Base-by-base conservation (phyloP, 805 yeast species). In the Pichia kluyveri region DNA sequence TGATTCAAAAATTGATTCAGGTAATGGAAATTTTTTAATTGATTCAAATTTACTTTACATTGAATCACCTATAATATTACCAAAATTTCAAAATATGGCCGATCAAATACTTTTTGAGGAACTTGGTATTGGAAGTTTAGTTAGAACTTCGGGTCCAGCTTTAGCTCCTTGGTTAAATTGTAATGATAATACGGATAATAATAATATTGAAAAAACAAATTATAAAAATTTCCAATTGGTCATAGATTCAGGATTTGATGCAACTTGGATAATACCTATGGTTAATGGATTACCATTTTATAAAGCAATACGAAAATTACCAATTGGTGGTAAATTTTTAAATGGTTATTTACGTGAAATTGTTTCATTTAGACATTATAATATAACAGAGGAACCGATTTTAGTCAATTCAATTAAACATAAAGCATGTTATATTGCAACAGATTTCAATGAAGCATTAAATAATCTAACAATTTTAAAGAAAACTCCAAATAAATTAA, bases 61-160 rank as follows among this genome's bases (percentile, higher is more conserved):
- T 2, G 97, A 93, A 58, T 71, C 87, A 6, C 91, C 95, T 26
- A 80, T 83, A 60, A 84, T 88, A 45, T 67, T 91, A 32, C 93
- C 96, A 2, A 83, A 80, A 46, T 71, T 91, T 32, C 85, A 95
- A 37, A 80, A 80, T 55, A 85, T 85, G 62, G 83, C 87, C 15
- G 98, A 93, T 62, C 96, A 89, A 66, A 84, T 93, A 0, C 76
- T 93, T 0, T 91, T 95, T 67, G 99, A 93, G 63, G 98, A 93
- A 60, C 93, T 83, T 60, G 95, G 87, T 4, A 85, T 93, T 59
- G 72, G 72, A 14, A 75, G 79, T 32, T 75, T 86, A 50, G 84
- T 81, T 53, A 72, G 95, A 50, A 76, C 86, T 23, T 77, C 85
- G 0, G 72, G 79, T 0, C 80, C 76, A 2, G 72, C 79, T 0